phyloP scores from a whole-genome alignment of 192 early-diverging fungal species.

The Mortierella alpina region DNA sequence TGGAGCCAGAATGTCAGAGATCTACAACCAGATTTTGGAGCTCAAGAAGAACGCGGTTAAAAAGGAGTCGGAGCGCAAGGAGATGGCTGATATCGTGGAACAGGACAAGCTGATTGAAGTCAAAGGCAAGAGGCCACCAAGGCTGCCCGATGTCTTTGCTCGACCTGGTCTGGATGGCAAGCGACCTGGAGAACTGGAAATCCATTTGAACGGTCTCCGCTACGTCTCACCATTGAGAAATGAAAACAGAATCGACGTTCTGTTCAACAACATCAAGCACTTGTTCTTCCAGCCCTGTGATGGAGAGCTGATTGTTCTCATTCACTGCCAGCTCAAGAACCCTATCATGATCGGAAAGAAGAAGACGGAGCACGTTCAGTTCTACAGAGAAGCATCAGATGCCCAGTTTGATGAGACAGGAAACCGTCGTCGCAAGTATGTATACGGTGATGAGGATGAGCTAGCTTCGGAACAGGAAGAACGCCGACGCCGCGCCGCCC shows the following conservation, averaged over 20 bases:
- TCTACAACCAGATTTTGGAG: slow-evolving; percentile 87
- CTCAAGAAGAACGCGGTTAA: slow-evolving; percentile 94
- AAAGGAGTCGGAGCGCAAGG: slow-evolving; percentile 92
- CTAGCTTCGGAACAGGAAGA: slow-evolving; percentile 96
- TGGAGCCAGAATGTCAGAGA: slow-evolving; percentile 80
- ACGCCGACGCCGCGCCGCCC: slow-evolving; percentile 78
- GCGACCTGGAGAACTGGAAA: slow-evolving; percentile 96
- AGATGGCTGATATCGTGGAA: slow-evolving; percentile 96
- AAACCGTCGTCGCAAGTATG: slow-evolving; percentile 82
- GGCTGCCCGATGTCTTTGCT: slow-evolving; percentile 91
- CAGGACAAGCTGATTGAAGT: slow-evolving; percentile 90
- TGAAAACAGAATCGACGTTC: slow-evolving; percentile 78
- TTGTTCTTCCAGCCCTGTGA: slow-evolving; percentile 99
- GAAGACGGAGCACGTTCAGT: slow-evolving; percentile 98
- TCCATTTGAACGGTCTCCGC: slow-evolving; percentile 95
- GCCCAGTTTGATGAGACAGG: slow-evolving; percentile 97
- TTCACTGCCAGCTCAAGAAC: slow-evolving; percentile 97
- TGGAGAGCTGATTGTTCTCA: slow-evolving; percentile 91
- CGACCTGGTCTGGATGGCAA: slow-evolving; percentile 93
- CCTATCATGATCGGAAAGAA: slow-evolving; percentile 98
- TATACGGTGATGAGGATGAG: slow-evolving; percentile 99
- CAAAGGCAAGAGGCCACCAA: slow-evolving; percentile 72
- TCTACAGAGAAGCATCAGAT: slow-evolving; percentile 96
- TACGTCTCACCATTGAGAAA: slow-evolving; percentile 85
- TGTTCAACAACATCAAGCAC: slow-evolving; percentile 98